Percentiles rank a stretch among this genome's conserved stretches.
phyloP scores from a whole-genome alignment of 352 stramenopile genomes.

The Globisporangium acanthophoron region DNA sequence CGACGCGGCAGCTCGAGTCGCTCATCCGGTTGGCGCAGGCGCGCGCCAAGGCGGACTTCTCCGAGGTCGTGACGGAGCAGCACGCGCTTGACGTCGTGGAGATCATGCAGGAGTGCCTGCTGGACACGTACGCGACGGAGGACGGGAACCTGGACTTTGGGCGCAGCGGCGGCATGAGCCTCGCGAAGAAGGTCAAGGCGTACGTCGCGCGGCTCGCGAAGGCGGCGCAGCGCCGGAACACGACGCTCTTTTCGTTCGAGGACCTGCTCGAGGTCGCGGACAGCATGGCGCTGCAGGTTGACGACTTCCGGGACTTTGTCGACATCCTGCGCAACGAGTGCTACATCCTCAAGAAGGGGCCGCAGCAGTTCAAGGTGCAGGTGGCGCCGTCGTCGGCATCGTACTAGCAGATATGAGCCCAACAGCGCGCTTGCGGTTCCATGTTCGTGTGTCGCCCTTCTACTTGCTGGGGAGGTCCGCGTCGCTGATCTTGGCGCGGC shows the following conservation, averaged over 20 bases:
- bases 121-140: slow-evolving; percentile 89
- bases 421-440: too few species aligned
- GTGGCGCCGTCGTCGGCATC: slow-evolving; percentile 35
- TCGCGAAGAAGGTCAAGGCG: slow-evolving; percentile 73
- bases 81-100: slow-evolving; percentile 97
- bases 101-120: slow-evolving; percentile 92
- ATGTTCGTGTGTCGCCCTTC: too few species aligned
- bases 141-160: slow-evolving; percentile 85
- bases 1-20: slow-evolving; percentile 95
- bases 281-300: slow-evolving; percentile 67
- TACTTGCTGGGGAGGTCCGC: slow-evolving; percentile 18
- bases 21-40: slow-evolving; percentile 89
- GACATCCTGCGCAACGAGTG: slow-evolving; percentile 85
- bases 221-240: slow-evolving; percentile 50
- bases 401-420: slow-evolving; percentile 22
- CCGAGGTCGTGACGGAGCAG: slow-evolving; percentile 89
- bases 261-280: slow-evolving; percentile 70
- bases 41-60: slow-evolving; percentile 92
- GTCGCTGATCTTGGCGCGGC: slow-evolving; percentile 60
- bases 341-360: slow-evolving; percentile 82
- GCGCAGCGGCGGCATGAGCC: slow-evolving; percentile 58
- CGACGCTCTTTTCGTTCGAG: slow-evolving; percentile 66
- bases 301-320: slow-evolving; percentile 81
- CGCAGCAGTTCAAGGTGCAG: slow-evolving; percentile 74
- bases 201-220: slow-evolving; percentile 79